Conservation (phyloP, 2,329 filamentous ascomycete genomes). For the Macrophomina phaseolina region DNA sequence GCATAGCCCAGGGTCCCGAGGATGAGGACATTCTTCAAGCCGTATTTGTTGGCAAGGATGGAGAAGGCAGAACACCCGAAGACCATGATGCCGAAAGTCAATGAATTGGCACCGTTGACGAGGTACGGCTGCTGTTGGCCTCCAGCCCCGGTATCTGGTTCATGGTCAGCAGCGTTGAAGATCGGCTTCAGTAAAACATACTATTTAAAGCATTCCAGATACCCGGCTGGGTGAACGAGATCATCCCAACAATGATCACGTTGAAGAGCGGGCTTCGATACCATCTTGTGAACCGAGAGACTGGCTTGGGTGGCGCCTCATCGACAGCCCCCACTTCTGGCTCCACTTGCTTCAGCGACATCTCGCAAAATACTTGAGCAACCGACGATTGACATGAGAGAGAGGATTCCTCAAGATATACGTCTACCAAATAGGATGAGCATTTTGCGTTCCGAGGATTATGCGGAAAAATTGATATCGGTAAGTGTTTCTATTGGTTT, state of each 20-base stretch:
- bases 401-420: too few species aligned
- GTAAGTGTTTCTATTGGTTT: background rate
- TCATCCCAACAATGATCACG: conserved; percentile 53
- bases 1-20: conserved; percentile 41
- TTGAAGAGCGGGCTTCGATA: conserved; percentile 56
- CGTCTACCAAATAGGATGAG: background rate
- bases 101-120: conserved; percentile 14
- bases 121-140: conserved; percentile 6
- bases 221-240: conserved; percentile 54
- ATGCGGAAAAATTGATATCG: background rate
- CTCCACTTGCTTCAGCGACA: conserved; percentile 9
- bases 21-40: conserved; percentile 44
- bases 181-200: background rate
- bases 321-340: conserved; percentile 11
- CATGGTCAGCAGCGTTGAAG: background rate
- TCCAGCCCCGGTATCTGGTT: conserved; percentile 11
- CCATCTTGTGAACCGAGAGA: conserved; percentile 6
- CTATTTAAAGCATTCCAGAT: conserved; percentile 55
- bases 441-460: background rate
- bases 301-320: background rate
- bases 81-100: conserved; percentile 25
- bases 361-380: background rate
- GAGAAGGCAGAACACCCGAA: conserved; percentile 10
- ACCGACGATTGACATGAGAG: too few species aligned
- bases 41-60: conserved; percentile 46